Evolutionary conservation across 352 stramenopile species (phyloP).

Genomic region (Phytophthora pisi): DNA sequence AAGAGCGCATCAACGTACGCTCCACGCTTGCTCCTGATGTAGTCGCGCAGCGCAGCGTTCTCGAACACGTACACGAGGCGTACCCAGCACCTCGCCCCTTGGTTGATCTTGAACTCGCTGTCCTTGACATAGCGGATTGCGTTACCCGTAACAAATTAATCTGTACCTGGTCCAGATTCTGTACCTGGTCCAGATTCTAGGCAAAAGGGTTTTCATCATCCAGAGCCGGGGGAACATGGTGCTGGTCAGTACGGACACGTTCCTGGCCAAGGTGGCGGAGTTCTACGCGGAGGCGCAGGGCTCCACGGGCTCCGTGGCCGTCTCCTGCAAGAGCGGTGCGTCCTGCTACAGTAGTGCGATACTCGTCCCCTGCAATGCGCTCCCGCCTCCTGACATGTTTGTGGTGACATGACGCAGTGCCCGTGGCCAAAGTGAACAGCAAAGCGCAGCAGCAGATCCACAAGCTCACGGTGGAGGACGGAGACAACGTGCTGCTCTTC

Average conservation of each 20-base stretch:
- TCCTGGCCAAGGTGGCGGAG: slow-evolving; percentile 63
- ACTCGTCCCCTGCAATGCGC: neutral
- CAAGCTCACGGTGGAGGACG: slow-evolving; percentile 45
- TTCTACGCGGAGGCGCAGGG: slow-evolving; percentile 51
- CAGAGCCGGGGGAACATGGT: slow-evolving; percentile 39
- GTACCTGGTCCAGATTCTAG: too few relatives aligned
- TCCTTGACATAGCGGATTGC: too few relatives aligned
- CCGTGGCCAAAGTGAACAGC: slow-evolving; percentile 40
- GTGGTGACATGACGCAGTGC: slow-evolving; percentile 24
- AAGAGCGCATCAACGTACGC: too few relatives aligned
- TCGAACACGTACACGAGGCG: too few relatives aligned
- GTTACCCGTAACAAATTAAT: too few relatives aligned
- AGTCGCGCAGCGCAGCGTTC: too few relatives aligned
- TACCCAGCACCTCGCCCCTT: too few relatives aligned
- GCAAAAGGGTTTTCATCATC: too few relatives aligned
- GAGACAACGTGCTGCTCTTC: slow-evolving; percentile 74
- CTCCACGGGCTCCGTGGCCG: slow-evolving; percentile 56
- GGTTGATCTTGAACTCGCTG: too few relatives aligned
- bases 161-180: too few relatives aligned
- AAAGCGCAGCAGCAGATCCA: slow-evolving; percentile 44
- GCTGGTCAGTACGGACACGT: slow-evolving; percentile 64
- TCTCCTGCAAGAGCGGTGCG: slow-evolving; percentile 77
- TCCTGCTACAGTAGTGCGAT: slow-evolving; percentile 1
- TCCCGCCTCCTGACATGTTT: slow-evolving; percentile 8
- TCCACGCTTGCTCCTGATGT: too few relatives aligned